Conservation (phyloP, 139 green algal species). For the Nannochloris sp. region DNA sequence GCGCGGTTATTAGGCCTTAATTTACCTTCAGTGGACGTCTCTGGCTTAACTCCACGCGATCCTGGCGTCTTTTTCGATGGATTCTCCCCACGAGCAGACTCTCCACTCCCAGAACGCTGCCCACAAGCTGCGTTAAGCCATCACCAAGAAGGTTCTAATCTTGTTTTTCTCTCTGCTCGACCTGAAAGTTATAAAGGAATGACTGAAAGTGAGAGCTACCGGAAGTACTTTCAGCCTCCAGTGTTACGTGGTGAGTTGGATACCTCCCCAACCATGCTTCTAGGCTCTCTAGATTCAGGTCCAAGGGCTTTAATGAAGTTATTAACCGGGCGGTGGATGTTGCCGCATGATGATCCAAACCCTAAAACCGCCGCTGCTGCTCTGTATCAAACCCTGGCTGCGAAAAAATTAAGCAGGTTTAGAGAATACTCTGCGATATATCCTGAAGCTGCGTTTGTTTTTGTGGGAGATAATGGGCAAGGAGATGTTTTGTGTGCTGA, state of each 20-base stretch:
- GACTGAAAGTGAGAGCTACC: slow-evolving; percentile 34
- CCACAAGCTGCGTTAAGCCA: background rate
- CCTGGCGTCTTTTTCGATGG: background rate
- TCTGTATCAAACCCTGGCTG: slow-evolving; percentile 37
- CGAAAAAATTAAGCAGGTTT: slow-evolving; percentile 44
- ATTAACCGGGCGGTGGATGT: background rate
- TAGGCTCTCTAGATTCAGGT: slow-evolving; percentile 36
- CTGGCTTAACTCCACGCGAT: background rate
- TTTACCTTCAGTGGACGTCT: too few species aligned
- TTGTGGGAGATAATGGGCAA: slow-evolving; percentile 61
- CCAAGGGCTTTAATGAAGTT: slow-evolving; percentile 20
- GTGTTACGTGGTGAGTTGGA: slow-evolving; percentile 32
- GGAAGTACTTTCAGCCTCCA: slow-evolving; percentile 45
- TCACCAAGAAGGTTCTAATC: slow-evolving; percentile 40
- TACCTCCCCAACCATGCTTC: slow-evolving; percentile 45
- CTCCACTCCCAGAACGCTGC: background rate
- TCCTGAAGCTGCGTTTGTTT: slow-evolving; percentile 50
- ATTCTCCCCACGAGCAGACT: background rate
- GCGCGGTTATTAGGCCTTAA: too few species aligned
- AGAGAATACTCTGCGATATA: slow-evolving; percentile 45
- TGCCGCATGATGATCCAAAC: background rate
- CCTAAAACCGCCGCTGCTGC: background rate
- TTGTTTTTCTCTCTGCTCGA: slow-evolving; percentile 51
- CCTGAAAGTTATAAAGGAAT: slow-evolving; percentile 44
- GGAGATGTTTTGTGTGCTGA: slow-evolving; percentile 53